Conservation (phyloP, 1,284 basidiomycete genomes). For the Heliocybe sulcata region DNA sequence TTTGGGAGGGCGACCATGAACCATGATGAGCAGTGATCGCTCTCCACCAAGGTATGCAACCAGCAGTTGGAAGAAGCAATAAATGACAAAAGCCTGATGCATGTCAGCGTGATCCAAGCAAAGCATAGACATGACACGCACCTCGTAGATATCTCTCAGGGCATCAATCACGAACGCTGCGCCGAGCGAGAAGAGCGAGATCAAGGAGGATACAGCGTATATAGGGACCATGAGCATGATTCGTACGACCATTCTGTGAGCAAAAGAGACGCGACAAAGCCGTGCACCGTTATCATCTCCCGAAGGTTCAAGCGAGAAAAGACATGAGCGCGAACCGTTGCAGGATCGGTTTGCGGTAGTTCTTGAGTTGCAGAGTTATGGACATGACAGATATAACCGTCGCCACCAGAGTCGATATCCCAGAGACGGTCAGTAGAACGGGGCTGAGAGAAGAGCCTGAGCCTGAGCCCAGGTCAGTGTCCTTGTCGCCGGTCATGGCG, state of each 20-base stretch:
- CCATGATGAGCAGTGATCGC: slow-evolving; percentile 82
- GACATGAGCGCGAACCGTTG: slow-evolving; percentile 50
- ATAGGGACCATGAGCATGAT: slow-evolving; percentile 98
- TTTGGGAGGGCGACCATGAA: slow-evolving; percentile 87
- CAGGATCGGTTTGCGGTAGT: slow-evolving; percentile 78
- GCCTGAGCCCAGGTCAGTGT: slow-evolving; percentile 19
- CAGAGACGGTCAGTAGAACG: slow-evolving; percentile 55
- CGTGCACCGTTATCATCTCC: not conserved
- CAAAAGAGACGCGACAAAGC: not conserved
- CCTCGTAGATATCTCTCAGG: slow-evolving; percentile 94
- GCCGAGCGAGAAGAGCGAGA: slow-evolving; percentile 91
- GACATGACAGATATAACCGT: slow-evolving; percentile 78
- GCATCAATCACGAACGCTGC: slow-evolving; percentile 96
- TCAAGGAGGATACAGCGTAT: slow-evolving; percentile 87
- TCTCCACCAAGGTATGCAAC: slow-evolving; percentile 90
- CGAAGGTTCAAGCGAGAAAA: not conserved
- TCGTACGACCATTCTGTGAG: slow-evolving; percentile 80
- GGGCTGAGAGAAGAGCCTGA: slow-evolving; percentile 37
- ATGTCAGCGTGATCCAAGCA: not conserved
- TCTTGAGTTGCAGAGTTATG: slow-evolving; percentile 86
- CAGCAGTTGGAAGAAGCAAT: slow-evolving; percentile 83
- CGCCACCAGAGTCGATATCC: slow-evolving; percentile 59
- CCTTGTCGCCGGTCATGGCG: not conserved
- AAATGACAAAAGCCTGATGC: slow-evolving; percentile 88
- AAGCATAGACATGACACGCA: slow-evolving; percentile 24